phyloP scores from a whole-genome alignment of 2,329 filamentous ascomycete genomes.

The Arthrobotrys conoides region DNA sequence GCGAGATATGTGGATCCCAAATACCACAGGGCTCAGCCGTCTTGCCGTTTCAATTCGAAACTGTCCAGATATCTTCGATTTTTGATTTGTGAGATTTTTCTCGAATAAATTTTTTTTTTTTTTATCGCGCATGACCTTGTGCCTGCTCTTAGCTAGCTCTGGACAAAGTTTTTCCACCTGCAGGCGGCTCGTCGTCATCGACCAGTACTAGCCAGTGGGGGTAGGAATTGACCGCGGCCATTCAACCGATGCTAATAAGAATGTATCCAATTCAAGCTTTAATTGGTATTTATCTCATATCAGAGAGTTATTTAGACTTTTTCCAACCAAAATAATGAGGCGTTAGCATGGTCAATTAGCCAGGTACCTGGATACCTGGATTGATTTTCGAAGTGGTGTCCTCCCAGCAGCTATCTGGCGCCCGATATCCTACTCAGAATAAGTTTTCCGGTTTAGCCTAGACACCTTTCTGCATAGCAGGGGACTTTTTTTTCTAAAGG shows the following conservation, averaged over 20 bases:
- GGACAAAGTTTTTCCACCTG: slow-evolving; percentile 35
- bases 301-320: slow-evolving; percentile 30
- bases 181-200: slow-evolving; percentile 43
- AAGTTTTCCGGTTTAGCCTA: slow-evolving; percentile 37
- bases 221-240: slow-evolving; percentile 23
- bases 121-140: slow-evolving; percentile 47
- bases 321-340: slow-evolving; percentile 24
- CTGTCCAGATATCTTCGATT: slow-evolving; percentile 43
- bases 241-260: slow-evolving; percentile 29
- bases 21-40: slow-evolving; percentile 47
- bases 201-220: slow-evolving; percentile 7
- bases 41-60: slow-evolving; percentile 53
- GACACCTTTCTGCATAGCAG: slow-evolving; percentile 22
- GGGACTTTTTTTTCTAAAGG: slow-evolving; percentile 16
- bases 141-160: slow-evolving; percentile 17
- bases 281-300: slow-evolving; percentile 26
- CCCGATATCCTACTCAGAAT: slow-evolving; percentile 46
- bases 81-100: slow-evolving; percentile 55
- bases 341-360: slow-evolving; percentile 39
- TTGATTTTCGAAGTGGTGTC: slow-evolving; percentile 23
- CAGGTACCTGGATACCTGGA: slow-evolving; percentile 24
- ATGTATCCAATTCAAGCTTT: slow-evolving; percentile 31
- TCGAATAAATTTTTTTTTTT: slow-evolving; percentile 12
- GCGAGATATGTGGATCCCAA: slow-evolving; percentile 42
- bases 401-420: slow-evolving; percentile 22